These are phyloP conservation scores for Alternaria metachromatica DNA, from an alignment of 2,329 filamentous ascomycete genomes.

Conservation along the genomic window DNA sequence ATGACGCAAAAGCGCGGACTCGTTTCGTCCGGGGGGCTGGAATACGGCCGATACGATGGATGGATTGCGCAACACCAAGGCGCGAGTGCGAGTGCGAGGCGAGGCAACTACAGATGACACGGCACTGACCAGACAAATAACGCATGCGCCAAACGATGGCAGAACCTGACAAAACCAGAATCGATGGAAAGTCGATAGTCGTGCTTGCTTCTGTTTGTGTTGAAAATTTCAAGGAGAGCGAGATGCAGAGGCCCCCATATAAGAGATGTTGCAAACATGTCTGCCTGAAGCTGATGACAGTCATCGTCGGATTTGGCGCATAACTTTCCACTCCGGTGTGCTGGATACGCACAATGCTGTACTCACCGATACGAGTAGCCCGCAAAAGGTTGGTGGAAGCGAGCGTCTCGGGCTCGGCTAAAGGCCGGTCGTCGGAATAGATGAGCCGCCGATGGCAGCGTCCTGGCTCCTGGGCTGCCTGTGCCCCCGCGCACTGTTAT, in stretches of 20 bases:
- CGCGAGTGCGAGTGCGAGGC: neutral
- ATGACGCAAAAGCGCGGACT: constrained; percentile 2
- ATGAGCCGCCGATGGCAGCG: neutral
- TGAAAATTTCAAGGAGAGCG: neutral
- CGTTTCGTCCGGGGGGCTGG: constrained; percentile 1
- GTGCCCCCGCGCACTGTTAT: neutral
- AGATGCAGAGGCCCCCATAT: neutral
- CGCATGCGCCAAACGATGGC: neutral
- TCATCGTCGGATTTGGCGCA: neutral
- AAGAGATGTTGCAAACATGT: neutral
- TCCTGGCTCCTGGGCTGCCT: neutral
- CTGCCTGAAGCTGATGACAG: neutral
- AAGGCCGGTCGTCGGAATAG: neutral
- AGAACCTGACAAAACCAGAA: neutral
- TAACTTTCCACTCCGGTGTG: neutral
- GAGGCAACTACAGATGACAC: neutral
- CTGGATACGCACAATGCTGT: neutral
- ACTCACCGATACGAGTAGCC: neutral
- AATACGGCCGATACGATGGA: constrained; percentile 9
- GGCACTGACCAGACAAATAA: neutral
- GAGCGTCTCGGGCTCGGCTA: neutral
- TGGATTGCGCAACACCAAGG: neutral
- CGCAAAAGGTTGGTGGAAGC: neutral
- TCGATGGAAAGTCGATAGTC: neutral
- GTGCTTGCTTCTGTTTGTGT: neutral